Percentiles rank a stretch among this genome's conserved stretches.
These are phyloP conservation scores for Viola pubescens DNA, from an alignment of 441 rosid species.

Conservation along the genomic window DNA sequence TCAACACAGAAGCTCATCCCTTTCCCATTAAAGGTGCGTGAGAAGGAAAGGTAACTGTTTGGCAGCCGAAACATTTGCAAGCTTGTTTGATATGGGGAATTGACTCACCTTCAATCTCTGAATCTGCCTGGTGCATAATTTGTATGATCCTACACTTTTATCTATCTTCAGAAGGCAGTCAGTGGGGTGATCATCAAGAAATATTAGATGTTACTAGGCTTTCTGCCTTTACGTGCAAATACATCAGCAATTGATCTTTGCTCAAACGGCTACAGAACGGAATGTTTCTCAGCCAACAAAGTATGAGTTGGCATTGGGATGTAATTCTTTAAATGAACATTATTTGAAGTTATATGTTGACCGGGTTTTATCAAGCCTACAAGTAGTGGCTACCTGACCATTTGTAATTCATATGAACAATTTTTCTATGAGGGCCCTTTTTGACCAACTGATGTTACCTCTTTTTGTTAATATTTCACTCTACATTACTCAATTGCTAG, in stretches of 20 bases:
- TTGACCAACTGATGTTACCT: slow-evolving; percentile 13
- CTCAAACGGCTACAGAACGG: slow-evolving; percentile 12
- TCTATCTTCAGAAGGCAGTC: slow-evolving; percentile 12
- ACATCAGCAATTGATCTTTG: slow-evolving; percentile 10
- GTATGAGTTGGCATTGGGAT: slow-evolving; percentile 20
- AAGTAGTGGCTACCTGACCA: slow-evolving; percentile 15
- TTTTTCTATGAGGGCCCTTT: slow-evolving; percentile 21
- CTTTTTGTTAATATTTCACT: slow-evolving; percentile 15
- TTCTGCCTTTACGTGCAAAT: neutral
- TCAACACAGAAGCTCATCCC: slow-evolving; percentile 94
- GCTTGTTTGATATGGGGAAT: slow-evolving; percentile 8
- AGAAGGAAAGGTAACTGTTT: slow-evolving; percentile 11
- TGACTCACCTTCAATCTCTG: slow-evolving; percentile 11
- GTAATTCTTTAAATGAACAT: slow-evolving; percentile 19
- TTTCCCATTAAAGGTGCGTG: slow-evolving; percentile 47
- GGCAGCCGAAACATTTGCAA: slow-evolving; percentile 9
- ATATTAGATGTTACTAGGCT: slow-evolving; percentile 1
- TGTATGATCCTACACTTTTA: slow-evolving; percentile 10
- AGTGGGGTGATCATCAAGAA: slow-evolving; percentile 12
- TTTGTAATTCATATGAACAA: slow-evolving; percentile 25
- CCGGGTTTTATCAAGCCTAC: slow-evolving; percentile 17
- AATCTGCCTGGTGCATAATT: slow-evolving; percentile 8
- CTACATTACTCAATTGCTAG: slow-evolving; percentile 27
- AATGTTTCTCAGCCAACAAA: slow-evolving; percentile 10
- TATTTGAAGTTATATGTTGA: slow-evolving; percentile 14